Base-by-base conservation (phyloP, 2,329 filamentous ascomycete genomes). In the Boeremia exigua region DNA sequence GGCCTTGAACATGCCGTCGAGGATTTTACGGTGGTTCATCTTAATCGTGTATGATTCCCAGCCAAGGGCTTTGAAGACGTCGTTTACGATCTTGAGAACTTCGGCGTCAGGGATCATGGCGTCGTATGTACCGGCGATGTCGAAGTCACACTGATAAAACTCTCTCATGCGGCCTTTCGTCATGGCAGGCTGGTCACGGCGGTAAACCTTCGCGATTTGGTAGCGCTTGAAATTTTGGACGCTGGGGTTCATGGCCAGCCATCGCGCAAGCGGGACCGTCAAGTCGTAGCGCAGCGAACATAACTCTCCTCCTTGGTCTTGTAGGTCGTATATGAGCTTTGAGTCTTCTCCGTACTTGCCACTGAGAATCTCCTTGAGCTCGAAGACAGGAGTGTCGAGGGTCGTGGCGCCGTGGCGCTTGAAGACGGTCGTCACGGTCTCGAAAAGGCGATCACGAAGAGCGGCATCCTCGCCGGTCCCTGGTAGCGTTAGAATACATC, bases 81-180 rank as follows among this genome's bases (percentile, higher is more conserved):
- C 92, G 67, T 86, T 87, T 45, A 91, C 86, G 63, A 97, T 92
- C 54, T 89, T 85, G 66, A 98, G 79, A 56, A 96, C 89, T 79
- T 97, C 93, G 33, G 92, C 90, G 71, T 97, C 94, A 53, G 93
- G 91, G 25, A 96, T 84, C 92, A 97, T 96, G 49, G 91, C 79
- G 73, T 96, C 94, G 79, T 92, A 96, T 37, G 80, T 81, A 58
- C 93, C 69, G 11, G 93, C 93, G 78, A 97, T 94, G 74, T 97
- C 93, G 72, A 97, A 96, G 78, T 98, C 94, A 80, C 93, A 97
- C 78, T 97, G 93, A 80, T 96, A 96, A 78, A 96, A 96, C 78
- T 97, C 94, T 70, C 94, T 86, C 89, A 96, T 95, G 49, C 93
- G 87, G 47, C 93, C 94, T 75, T 96, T 95, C 59, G 89, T 91